Conservation (phyloP, 495 filamentous ascomycete genomes). For the Rusavskia elegans region DNA sequence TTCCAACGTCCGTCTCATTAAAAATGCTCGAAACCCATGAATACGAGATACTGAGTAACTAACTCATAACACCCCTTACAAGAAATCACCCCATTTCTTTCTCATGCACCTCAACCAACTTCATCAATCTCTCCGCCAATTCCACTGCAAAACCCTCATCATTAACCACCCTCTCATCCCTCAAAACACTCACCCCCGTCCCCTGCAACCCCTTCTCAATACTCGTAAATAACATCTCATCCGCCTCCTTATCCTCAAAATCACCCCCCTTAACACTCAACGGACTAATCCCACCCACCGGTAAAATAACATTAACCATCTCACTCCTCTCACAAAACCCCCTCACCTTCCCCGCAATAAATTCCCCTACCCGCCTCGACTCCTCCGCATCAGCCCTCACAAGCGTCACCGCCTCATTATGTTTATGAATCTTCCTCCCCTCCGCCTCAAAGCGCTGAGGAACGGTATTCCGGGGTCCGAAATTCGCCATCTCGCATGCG, state of each 20-base stretch:
- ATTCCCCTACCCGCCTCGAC: slow-evolving; percentile 30
- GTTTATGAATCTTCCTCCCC: slow-evolving; percentile 36
- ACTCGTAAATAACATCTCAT: slow-evolving; percentile 27
- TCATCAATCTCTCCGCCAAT: slow-evolving; percentile 4
- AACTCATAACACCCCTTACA: too few species aligned
- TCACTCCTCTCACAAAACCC: slow-evolving; percentile 17
- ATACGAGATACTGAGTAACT: too few species aligned
- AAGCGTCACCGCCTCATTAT: slow-evolving; percentile 50
- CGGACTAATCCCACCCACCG: slow-evolving; percentile 34
- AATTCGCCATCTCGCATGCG: slow-evolving; percentile 55
- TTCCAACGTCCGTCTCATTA: too few species aligned
- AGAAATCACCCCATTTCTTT: neutral
- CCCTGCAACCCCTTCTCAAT: slow-evolving; percentile 25
- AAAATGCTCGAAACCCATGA: too few species aligned
- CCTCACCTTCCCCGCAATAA: slow-evolving; percentile 36
- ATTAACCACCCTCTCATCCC: slow-evolving; percentile 27
- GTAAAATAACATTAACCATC: slow-evolving; percentile 38
- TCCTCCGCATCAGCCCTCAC: slow-evolving; percentile 43
- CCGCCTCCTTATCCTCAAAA: slow-evolving; percentile 29
- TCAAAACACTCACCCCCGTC: slow-evolving; percentile 20
- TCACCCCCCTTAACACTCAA: slow-evolving; percentile 21
- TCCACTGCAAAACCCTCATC: slow-evolving; percentile 23
- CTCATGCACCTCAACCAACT: slow-evolving; percentile 3
- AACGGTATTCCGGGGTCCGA: slow-evolving; percentile 37
- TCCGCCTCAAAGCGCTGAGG: slow-evolving; percentile 27